A percentile compares a stretch with the other conserved stretches of the same genome.
Conservation (phyloP, 768 basidiomycete species). For the Pleurotus cornucopiae region DNA sequence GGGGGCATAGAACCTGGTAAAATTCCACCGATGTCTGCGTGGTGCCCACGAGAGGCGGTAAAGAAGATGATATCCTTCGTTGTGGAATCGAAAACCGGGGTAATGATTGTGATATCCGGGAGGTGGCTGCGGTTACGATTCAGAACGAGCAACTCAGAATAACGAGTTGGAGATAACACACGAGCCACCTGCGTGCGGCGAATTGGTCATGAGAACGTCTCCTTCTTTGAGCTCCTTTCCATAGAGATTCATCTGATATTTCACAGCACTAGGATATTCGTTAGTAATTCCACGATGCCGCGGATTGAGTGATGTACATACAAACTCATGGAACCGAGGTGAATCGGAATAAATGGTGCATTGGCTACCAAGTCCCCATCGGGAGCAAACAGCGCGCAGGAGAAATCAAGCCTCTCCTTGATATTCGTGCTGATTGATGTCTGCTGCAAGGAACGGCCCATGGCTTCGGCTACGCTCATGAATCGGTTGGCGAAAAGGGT, state of each 20-base stretch:
- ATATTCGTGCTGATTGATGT: slow-evolving; percentile 93
- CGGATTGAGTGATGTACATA: slow-evolving; percentile 31
- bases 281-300: background rate
- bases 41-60: slow-evolving; percentile 91
- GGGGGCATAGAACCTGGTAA: slow-evolving; percentile 95
- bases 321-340: slow-evolving; percentile 90
- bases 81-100: slow-evolving; percentile 75
- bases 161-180: slow-evolving; percentile 33
- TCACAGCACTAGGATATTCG: slow-evolving; percentile 58
- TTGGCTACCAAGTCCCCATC: slow-evolving; percentile 94
- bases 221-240: slow-evolving; percentile 74
- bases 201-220: slow-evolving; percentile 92
- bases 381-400: slow-evolving; percentile 93
- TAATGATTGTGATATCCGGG: slow-evolving; percentile 91
- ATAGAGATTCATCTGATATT: slow-evolving; percentile 82
- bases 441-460: slow-evolving; percentile 88
- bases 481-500: slow-evolving; percentile 95
- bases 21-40: slow-evolving; percentile 92
- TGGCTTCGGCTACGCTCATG: slow-evolving; percentile 96
- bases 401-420: slow-evolving; percentile 93
- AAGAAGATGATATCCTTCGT: slow-evolving; percentile 73
- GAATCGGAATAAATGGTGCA: slow-evolving; percentile 87
- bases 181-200: slow-evolving; percentile 86
- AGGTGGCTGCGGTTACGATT: slow-evolving; percentile 37
- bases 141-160: background rate